Conservation (phyloP, 257 asterid species). For the Lantana camara region DNA sequence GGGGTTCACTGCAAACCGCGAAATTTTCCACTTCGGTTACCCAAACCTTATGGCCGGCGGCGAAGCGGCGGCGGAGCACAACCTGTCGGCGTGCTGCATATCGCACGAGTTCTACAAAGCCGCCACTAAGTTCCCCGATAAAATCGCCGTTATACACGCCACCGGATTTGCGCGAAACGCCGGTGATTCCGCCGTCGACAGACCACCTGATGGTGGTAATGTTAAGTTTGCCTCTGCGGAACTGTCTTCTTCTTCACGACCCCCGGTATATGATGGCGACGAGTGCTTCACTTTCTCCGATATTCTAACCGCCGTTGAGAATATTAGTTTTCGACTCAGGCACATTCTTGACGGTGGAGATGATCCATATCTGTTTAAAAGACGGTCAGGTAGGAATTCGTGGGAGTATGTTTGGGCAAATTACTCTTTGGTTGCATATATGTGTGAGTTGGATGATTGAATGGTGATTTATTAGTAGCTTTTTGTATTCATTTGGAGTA, state of each 20-base stretch:
- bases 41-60: constrained; percentile 32
- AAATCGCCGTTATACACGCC: constrained; percentile 77
- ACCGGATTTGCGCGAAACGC: constrained; percentile 52
- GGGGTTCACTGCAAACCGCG: background rate
- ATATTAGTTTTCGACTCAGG: constrained; percentile 61
- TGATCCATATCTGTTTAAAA: constrained; percentile 45
- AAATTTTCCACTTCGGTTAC: background rate
- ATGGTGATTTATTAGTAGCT: background rate
- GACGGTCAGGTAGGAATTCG: constrained; percentile 46
- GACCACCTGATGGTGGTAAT: constrained; percentile 2
- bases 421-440: background rate
- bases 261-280: constrained; percentile 66
- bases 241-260: constrained; percentile 31
- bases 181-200: constrained; percentile 29
- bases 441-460: background rate
- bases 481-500: background rate
- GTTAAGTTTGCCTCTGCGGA: constrained; percentile 29
- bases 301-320: constrained; percentile 62
- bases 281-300: constrained; percentile 75
- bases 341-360: constrained; percentile 57
- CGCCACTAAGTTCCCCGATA: constrained; percentile 53
- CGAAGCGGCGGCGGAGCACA: constrained; percentile 28
- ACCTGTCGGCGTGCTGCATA: constrained; percentile 61
- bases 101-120: constrained; percentile 67
- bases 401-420: background rate